These are phyloP conservation scores for Dendrothele bispora DNA, from an alignment of 768 basidiomycete genomes.

Conservation along the genomic window DNA sequence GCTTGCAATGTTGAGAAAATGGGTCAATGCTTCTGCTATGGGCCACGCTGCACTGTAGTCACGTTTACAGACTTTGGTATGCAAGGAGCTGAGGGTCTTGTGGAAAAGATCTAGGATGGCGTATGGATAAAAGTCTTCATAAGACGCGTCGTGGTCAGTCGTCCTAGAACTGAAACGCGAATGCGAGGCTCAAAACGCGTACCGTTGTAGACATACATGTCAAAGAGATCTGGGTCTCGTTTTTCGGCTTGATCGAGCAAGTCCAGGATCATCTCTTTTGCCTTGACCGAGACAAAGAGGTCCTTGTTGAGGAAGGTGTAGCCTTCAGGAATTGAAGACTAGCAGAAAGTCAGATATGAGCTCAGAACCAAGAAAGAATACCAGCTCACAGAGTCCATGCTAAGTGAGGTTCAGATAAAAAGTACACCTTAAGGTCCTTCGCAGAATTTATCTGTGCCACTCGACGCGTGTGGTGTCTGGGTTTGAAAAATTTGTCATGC, in stretches of 20 bases:
- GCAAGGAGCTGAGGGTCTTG: slow-evolving; percentile 23
- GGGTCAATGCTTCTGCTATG: slow-evolving; percentile 31
- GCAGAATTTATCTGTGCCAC: too few species aligned
- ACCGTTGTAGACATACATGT: slow-evolving; percentile 12
- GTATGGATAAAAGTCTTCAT: slow-evolving; percentile 31
- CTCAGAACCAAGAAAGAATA: too few species aligned
- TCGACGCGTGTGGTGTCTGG: too few species aligned
- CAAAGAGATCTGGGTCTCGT: slow-evolving; percentile 23
- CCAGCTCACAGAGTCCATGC: too few species aligned
- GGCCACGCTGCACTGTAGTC: slow-evolving; percentile 31
- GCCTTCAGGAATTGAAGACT: too few species aligned
- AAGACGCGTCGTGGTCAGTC: neutral
- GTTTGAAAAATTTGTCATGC: too few species aligned
- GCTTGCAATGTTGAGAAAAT: slow-evolving; percentile 29
- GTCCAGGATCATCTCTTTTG: slow-evolving; percentile 24
- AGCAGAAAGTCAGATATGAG: too few species aligned
- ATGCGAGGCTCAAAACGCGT: slow-evolving; percentile 5
- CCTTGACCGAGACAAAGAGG: slow-evolving; percentile 28
- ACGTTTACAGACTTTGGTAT: slow-evolving; percentile 32
- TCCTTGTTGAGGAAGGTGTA: slow-evolving; percentile 28
- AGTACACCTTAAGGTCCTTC: too few species aligned
- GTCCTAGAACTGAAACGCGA: neutral
- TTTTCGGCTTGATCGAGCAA: slow-evolving; percentile 29
- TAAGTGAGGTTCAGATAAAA: too few species aligned
- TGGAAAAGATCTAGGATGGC: slow-evolving; percentile 37